Conservation (phyloP, 768 basidiomycete genomes). For the Boletales sp. region DNA sequence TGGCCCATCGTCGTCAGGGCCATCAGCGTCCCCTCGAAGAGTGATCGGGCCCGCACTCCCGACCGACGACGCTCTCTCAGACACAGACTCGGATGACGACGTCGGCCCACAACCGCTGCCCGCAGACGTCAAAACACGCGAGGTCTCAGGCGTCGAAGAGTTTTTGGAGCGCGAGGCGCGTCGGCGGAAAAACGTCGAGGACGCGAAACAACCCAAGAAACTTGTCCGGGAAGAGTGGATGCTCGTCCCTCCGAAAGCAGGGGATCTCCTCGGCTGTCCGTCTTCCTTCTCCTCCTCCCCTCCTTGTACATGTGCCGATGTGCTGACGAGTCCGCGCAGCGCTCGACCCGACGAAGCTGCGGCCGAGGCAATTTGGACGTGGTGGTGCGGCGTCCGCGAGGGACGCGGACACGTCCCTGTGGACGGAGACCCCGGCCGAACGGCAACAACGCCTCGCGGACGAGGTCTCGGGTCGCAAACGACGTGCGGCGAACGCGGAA, state of each 20-base stretch:
- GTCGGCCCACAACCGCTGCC: conserved; percentile 82
- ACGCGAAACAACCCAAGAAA: conserved; percentile 73
- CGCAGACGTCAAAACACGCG: conserved; percentile 32
- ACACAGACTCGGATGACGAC: conserved; percentile 71
- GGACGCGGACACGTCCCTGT: conserved; percentile 60
- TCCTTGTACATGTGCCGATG: background rate
- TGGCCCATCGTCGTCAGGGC: conserved; percentile 18
- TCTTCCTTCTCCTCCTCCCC: conserved; percentile 22
- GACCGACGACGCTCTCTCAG: conserved; percentile 28
- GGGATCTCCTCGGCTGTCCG: conserved; percentile 76
- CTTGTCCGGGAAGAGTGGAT: conserved; percentile 95
- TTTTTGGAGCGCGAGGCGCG: conserved; percentile 86
- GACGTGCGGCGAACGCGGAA: conserved; percentile 57
- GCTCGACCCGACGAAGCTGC: conserved; percentile 83
- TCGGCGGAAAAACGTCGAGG: conserved; percentile 69
- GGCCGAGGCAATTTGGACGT: conserved; percentile 75
- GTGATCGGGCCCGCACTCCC: conserved; percentile 55
- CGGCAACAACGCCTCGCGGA: conserved; percentile 88
- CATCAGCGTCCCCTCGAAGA: conserved; percentile 26
- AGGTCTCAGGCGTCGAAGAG: conserved; percentile 67
- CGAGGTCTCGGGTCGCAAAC: conserved; percentile 89
- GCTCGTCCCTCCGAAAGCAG: conserved; percentile 86
- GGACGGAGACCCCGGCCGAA: conserved; percentile 98
- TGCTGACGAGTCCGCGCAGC: conserved; percentile 37
- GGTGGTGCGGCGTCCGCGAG: conserved; percentile 42